phyloP scores from a whole-genome alignment of 306 rosid species.

The Quercus parvula region DNA sequence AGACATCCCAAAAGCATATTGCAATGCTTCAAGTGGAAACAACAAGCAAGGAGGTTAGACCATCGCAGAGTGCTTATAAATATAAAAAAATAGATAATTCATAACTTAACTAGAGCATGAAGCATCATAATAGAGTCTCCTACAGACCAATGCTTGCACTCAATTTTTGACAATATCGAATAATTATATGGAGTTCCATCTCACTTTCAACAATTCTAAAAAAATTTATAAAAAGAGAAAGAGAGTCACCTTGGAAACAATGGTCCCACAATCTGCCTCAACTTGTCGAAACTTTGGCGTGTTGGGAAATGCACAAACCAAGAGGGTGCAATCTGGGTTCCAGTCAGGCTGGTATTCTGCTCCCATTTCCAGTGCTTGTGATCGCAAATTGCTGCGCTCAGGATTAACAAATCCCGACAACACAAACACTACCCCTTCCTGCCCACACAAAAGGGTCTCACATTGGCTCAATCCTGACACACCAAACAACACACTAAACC shows the following conservation, averaged over 20 bases:
- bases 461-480: constrained; percentile 8
- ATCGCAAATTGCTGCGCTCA: constrained; percentile 75
- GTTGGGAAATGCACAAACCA: constrained; percentile 88
- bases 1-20: background rate
- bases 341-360: constrained; percentile 86
- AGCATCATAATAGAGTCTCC: background rate
- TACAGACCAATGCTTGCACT: background rate
- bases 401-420: constrained; percentile 95
- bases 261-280: constrained; percentile 85
- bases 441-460: constrained; percentile 26
- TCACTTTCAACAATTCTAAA: background rate
- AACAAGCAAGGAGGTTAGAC: background rate
- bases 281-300: constrained; percentile 93
- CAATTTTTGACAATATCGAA: background rate
- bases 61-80: background rate
- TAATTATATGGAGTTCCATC: background rate
- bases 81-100: background rate
- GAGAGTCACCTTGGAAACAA: constrained; percentile 73
- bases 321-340: constrained; percentile 77
- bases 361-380: constrained; percentile 93
- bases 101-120: background rate
- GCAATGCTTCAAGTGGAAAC: background rate
- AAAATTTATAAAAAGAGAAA: background rate
- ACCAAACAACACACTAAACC: constrained; percentile 4
- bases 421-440: constrained; percentile 93